Percentiles rank a stretch among this genome's conserved stretches.
Evolutionary conservation across 192 early-diverging fungal genomes (phyloP).

Genomic region (Linnemannia zychae): DNA sequence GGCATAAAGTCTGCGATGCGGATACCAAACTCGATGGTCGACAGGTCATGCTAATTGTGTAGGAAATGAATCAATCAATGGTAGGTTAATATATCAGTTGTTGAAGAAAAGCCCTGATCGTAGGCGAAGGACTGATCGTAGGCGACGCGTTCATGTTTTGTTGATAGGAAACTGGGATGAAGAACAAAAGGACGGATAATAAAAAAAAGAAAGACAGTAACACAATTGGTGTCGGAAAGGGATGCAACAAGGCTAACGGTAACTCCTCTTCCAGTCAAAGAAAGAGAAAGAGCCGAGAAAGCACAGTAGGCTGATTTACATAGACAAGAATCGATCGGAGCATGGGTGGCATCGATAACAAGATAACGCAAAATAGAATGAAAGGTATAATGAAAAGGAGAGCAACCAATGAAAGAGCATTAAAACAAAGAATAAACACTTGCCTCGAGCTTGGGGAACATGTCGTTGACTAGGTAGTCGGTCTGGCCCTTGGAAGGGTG

Average conservation of each 20-base stretch:
- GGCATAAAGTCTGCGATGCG: constrained; percentile 69
- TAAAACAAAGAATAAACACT: not conserved
- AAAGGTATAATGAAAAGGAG: not conserved
- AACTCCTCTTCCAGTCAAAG: not conserved
- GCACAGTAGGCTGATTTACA: not conserved
- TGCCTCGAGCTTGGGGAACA: constrained; percentile 54
- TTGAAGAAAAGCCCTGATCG: not conserved
- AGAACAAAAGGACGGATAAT: not conserved
- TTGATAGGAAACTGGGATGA: not conserved
- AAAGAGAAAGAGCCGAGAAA: not conserved
- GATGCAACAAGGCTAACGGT: not conserved
- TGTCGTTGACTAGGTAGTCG: constrained; percentile 54
- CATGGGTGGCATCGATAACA: not conserved
- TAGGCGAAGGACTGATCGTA: not conserved
- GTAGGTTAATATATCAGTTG: not conserved
- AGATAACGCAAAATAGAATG: not conserved
- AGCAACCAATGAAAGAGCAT: not conserved
- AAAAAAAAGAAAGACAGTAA: not conserved
- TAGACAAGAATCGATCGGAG: not conserved
- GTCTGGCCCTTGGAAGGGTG: constrained; percentile 55
- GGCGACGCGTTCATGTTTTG: not conserved
- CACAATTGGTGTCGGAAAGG: not conserved
- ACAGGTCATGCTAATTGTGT: constrained; percentile 37
- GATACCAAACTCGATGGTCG: constrained; percentile 73
- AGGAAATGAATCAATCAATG: not conserved